phyloP scores from a whole-genome alignment of 2,329 filamentous ascomycete genomes.

The Aspergillus intermedius region DNA sequence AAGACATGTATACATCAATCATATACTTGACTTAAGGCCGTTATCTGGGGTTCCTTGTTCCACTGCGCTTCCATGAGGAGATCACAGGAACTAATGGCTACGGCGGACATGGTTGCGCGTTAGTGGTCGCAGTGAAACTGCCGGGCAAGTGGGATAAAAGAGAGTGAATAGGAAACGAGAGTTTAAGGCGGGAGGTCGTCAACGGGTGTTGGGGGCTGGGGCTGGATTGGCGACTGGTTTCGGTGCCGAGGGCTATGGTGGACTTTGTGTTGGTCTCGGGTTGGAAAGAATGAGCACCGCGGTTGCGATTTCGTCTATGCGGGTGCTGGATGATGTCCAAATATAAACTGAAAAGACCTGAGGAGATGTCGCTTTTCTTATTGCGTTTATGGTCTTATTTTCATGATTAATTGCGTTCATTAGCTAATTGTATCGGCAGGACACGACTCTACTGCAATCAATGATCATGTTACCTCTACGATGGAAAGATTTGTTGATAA shows the following conservation, averaged over 20 bases:
- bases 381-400: neutral
- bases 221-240: neutral
- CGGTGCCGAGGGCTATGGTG: slow-evolving; percentile 6
- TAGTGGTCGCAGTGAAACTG: neutral
- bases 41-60: slow-evolving; percentile 36
- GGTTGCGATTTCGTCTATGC: slow-evolving; percentile 16
- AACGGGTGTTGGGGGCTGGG: neutral
- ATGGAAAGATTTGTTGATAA: too few relatives aligned
- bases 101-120: slow-evolving; percentile 26
- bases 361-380: slow-evolving; percentile 25
- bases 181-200: slow-evolving; percentile 1
- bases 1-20: slow-evolving; percentile 21
- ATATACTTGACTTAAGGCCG: slow-evolving; percentile 14
- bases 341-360: slow-evolving; percentile 43
- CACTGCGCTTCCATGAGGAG: slow-evolving; percentile 37
- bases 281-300: slow-evolving; percentile 20
- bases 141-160: slow-evolving; percentile 3
- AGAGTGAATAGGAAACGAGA: slow-evolving; percentile 3
- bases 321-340: slow-evolving; percentile 33
- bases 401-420: too few relatives aligned
- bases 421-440: neutral
- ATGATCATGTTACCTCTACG: too few relatives aligned
- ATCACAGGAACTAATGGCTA: slow-evolving; percentile 38
- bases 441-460: too few relatives aligned
- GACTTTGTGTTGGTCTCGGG: slow-evolving; percentile 8